Conservation (phyloP, 2,329 filamentous ascomycete genomes). For the Pleochaeta shiraiana region DNA sequence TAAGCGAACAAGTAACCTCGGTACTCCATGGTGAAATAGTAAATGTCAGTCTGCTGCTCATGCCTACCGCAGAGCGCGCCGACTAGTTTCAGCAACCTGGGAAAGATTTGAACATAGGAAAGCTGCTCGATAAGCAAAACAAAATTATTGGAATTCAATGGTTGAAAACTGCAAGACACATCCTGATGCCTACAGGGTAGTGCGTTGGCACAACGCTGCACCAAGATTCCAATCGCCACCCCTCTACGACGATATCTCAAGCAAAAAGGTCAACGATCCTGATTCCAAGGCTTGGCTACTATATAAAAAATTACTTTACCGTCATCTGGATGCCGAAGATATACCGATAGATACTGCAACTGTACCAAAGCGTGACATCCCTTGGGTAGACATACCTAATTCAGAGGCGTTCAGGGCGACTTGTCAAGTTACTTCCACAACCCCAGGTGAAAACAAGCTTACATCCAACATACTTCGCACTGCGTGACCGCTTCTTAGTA, state of each 20-base stretch:
- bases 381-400: not conserved
- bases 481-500: not conserved
- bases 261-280: not conserved
- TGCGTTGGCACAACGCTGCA: not conserved
- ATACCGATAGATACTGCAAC: not conserved
- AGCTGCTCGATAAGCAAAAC: not conserved
- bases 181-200: not conserved
- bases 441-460: not conserved
- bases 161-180: not conserved
- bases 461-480: not conserved
- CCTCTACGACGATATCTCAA: not conserved
- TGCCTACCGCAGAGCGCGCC: too few relatives aligned
- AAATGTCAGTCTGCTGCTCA: too few relatives aligned
- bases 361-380: not conserved
- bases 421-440: not conserved
- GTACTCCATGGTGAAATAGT: not conserved
- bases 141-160: not conserved
- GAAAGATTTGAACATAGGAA: not conserved
- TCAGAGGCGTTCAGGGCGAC: not conserved
- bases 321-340: not conserved
- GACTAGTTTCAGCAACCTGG: not conserved
- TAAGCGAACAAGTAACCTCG: not conserved
- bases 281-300: not conserved
- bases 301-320: not conserved
- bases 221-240: not conserved